Conservation (phyloP, 2,329 filamentous ascomycete species). For the Fusarium domesticum region DNA sequence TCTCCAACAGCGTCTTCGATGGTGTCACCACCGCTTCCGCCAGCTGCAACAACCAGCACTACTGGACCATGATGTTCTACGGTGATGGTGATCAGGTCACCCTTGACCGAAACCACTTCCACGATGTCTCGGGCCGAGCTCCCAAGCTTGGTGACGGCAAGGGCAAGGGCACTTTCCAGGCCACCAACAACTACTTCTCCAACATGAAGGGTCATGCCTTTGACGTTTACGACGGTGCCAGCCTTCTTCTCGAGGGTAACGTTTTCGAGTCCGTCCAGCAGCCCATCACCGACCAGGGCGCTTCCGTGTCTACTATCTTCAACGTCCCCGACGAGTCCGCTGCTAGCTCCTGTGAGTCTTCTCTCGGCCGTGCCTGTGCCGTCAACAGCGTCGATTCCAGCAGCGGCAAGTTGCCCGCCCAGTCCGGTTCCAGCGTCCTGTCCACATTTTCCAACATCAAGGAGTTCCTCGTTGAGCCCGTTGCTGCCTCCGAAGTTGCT, state of each 20-base stretch:
- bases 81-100: conserved; percentile 28
- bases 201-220: conserved; percentile 43
- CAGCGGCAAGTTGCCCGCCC: conserved; percentile 24
- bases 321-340: conserved; percentile 14
- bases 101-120: conserved; percentile 28
- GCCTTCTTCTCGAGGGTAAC: conserved; percentile 28
- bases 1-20: conserved; percentile 41
- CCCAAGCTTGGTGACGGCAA: conserved; percentile 32
- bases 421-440: conserved; percentile 21
- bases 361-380: conserved; percentile 23
- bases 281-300: conserved; percentile 35
- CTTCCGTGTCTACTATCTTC: conserved; percentile 18
- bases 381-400: conserved; percentile 18
- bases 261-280: conserved; percentile 27
- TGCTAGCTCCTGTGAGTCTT: conserved; percentile 18
- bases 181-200: conserved; percentile 29
- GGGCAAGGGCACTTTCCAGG: conserved; percentile 23
- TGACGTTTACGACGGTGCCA: conserved; percentile 44
- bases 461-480: conserved; percentile 25
- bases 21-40: conserved; percentile 33
- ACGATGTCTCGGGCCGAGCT: conserved; percentile 29
- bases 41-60: conserved; percentile 32
- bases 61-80: conserved; percentile 34
- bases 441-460: conserved; percentile 9
- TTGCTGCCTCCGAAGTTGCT: conserved; percentile 25